Conservation (phyloP, 768 basidiomycete genomes). For the Serendipita sp. region DNA sequence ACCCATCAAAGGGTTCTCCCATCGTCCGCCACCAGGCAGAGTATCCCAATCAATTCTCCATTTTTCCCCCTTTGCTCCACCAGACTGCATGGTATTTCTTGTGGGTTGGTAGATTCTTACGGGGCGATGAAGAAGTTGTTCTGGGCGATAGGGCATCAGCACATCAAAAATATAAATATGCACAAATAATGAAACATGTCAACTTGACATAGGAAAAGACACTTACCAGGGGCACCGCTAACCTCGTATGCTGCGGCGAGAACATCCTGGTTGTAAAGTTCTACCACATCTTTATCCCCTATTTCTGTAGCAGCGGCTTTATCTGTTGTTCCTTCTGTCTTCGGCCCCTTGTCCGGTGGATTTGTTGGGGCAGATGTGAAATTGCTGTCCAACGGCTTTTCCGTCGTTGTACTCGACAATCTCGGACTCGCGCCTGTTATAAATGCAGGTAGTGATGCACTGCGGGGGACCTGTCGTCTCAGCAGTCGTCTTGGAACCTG, state of each 20-base stretch:
- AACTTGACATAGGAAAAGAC: neutral
- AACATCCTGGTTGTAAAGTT: neutral
- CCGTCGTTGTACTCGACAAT: too few species aligned
- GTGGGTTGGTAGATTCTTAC: conserved; percentile 90
- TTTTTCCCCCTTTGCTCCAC: conserved; percentile 62
- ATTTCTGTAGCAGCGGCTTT: neutral
- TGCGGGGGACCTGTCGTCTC: too few species aligned
- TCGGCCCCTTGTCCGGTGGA: neutral
- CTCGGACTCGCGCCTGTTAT: too few species aligned
- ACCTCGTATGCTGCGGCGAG: neutral
- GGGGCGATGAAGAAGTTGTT: conserved; percentile 66
- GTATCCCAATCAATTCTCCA: conserved; percentile 95
- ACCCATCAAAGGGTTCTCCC: conserved; percentile 98
- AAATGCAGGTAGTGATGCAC: too few species aligned
- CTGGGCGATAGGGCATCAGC: conserved; percentile 25
- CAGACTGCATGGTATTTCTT: conserved; percentile 90
- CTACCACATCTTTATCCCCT: neutral
- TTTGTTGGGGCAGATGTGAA: too few species aligned
- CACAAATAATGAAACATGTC: neutral
- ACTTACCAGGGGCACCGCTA: conserved; percentile 1
- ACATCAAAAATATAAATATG: neutral
- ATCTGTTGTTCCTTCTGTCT: neutral
- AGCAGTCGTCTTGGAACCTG: too few species aligned
- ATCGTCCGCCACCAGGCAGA: conserved; percentile 74
- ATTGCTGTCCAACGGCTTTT: too few species aligned